phyloP scores from a whole-genome alignment of 768 basidiomycete genomes.

The Mycena vitilis region DNA sequence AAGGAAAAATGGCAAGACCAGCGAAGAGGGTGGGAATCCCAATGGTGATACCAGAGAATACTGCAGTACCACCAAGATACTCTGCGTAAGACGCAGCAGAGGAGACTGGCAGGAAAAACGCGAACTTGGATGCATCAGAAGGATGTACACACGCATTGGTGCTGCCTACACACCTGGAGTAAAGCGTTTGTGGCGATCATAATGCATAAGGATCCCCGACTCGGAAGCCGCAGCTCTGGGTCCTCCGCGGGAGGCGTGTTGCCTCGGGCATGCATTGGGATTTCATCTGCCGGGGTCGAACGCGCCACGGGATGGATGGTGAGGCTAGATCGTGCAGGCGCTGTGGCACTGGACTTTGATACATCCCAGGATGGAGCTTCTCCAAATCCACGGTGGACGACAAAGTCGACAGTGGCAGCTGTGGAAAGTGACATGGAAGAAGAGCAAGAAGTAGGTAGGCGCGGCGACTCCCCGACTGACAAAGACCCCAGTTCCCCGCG shows the following conservation, averaged over 20 bases:
- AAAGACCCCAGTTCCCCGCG: too few species aligned
- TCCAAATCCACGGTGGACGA: too few species aligned
- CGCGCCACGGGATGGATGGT: too few species aligned
- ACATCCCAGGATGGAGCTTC: too few species aligned
- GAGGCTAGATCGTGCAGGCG: too few species aligned
- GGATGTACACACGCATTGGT: neutral
- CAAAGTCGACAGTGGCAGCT: too few species aligned
- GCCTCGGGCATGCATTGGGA: too few species aligned
- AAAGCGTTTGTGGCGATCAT: slow-evolving; percentile 56
- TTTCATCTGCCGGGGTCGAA: too few species aligned
- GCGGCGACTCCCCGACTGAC: too few species aligned
- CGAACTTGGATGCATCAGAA: slow-evolving; percentile 41
- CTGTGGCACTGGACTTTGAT: too few species aligned
- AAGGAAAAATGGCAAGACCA: slow-evolving; percentile 67
- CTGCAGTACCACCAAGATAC: slow-evolving; percentile 69
- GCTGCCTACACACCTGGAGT: slow-evolving; percentile 53
- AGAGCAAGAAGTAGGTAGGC: too few species aligned
- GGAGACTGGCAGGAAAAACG: slow-evolving; percentile 77
- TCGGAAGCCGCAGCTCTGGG: slow-evolving; percentile 59
- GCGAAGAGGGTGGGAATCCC: slow-evolving; percentile 75
- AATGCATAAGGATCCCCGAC: slow-evolving; percentile 53
- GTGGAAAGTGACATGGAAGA: too few species aligned
- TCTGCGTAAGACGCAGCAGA: slow-evolving; percentile 73
- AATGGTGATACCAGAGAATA: slow-evolving; percentile 75
- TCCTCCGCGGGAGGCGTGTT: slow-evolving; percentile 23